These are phyloP conservation scores for Dioscorea dumetorum DNA, from an alignment of 106 monocot genomes.

Conservation along the genomic window DNA sequence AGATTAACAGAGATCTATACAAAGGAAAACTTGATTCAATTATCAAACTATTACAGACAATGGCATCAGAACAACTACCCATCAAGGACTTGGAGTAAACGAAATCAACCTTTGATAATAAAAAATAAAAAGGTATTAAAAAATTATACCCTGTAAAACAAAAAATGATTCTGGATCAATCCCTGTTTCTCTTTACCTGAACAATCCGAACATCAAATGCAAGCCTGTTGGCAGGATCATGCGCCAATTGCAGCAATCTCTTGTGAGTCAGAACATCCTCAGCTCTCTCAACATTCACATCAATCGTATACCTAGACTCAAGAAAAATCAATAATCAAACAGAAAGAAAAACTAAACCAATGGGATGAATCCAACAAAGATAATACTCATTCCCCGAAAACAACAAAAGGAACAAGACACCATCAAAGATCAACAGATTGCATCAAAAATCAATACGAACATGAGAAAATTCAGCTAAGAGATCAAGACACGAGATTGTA, in stretches of 20 bases:
- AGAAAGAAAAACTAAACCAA: no score
- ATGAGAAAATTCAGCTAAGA: no score
- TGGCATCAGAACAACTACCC: no score
- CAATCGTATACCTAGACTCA: constrained; percentile 58
- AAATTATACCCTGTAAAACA: no score
- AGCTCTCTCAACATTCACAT: constrained; percentile 87
- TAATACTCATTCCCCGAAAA: not conserved
- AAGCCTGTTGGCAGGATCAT: constrained; percentile 46
- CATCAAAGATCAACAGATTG: not conserved
- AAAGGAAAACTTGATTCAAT: not conserved
- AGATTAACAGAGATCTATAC: constrained; percentile 37
- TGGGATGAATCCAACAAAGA: no score
- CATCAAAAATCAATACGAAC: not conserved
- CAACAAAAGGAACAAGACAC: not conserved
- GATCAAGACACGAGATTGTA: constrained; percentile 4
- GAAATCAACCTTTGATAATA: no score
- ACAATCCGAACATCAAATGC: constrained; percentile 63
- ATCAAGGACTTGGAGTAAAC: no score
- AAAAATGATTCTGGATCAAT: no score
- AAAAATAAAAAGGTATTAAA: no score
- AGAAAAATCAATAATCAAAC: not conserved
- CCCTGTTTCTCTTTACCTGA: constrained; percentile 32
- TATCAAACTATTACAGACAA: no score
- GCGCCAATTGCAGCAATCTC: constrained; percentile 55
- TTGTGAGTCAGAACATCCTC: constrained; percentile 80